Percentiles rank a stretch among this genome's conserved stretches.
Conservation (phyloP, 2,329 filamentous ascomycete genomes). For the Mycosphaerelloides madeirae region DNA sequence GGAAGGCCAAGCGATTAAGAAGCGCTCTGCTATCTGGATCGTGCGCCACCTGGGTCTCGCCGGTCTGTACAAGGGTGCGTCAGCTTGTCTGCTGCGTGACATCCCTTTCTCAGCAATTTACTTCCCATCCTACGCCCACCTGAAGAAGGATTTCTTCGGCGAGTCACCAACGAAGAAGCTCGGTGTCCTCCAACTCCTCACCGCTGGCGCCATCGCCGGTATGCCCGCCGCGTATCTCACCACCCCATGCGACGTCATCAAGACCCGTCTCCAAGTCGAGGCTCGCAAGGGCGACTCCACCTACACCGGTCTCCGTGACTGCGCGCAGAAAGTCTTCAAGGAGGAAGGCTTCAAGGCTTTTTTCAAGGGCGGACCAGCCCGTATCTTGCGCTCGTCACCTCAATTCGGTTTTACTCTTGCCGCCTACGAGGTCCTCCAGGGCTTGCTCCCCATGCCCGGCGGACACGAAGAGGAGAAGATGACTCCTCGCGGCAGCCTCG, state of each 20-base stretch:
- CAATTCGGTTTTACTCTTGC: conserved; percentile 98
- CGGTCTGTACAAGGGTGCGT: conserved; percentile 94
- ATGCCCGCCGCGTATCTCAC: conserved; percentile 71
- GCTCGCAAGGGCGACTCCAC: conserved; percentile 87
- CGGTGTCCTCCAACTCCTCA: conserved; percentile 83
- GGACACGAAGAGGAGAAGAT: conserved; percentile 48
- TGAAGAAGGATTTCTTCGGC: conserved; percentile 92
- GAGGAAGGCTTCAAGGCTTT: conserved; percentile 95
- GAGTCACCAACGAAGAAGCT: conserved; percentile 84
- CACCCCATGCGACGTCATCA: conserved; percentile 97
- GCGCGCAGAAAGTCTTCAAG: conserved; percentile 73
- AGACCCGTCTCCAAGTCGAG: conserved; percentile 95
- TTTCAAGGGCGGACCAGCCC: conserved; percentile 96
- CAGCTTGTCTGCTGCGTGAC: conserved; percentile 88
- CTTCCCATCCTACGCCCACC: conserved; percentile 92
- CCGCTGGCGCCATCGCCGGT: conserved; percentile 77
- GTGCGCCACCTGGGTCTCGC: conserved; percentile 89
- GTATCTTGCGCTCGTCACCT: conserved; percentile 89
- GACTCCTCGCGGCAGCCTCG: conserved; percentile 51
- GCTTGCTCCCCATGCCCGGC: conserved; percentile 71
- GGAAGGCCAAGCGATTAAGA: conserved; percentile 73
- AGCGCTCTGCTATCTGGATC: conserved; percentile 96
- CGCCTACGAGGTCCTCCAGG: conserved; percentile 88
- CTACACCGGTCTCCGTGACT: conserved; percentile 84
- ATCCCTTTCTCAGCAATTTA: conserved; percentile 98